Base-by-base conservation (phyloP, 306 rosid genomes). In the Adenanthera pavonina region DNA sequence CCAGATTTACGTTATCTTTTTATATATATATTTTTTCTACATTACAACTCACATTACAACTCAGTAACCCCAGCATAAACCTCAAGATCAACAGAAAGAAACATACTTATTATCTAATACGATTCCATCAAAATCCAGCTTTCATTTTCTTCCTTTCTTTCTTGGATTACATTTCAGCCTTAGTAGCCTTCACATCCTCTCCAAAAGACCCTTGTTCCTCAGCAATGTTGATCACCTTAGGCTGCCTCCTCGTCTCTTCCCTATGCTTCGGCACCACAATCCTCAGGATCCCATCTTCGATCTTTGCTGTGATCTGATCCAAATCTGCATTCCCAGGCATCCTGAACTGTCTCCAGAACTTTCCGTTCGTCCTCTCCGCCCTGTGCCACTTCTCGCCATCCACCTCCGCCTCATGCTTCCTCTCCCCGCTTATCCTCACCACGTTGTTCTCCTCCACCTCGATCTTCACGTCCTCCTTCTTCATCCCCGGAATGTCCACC, bases 371-470 rank as follows among this genome's bases (percentile, higher is more conserved):
- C 76, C 88, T 82, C 76, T 84, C 92, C 0, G 74, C 84, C 3
- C 85, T 71, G 75, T 89, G 90, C 88, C 90, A 86, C 51, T 54
- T 84, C 30, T 89, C 85, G 0, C 69, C 85, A 6, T 74, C 92
- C 0, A 1, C 44, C 19, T 65, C 87, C 5, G 56, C 72, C 8
- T 71, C 84, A 0, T 6, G 82, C 70, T 73, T 74, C 74, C 87
- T 83, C 76, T 84, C 86, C 0, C 89, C 91, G n/a, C 85, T 76
- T 62, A 89, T 86, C 79, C 84, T 82, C 78, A 89, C 1, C 54
- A 84, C 85, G 3, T 88, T 66, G 76, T 84, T 86, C 78, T 89
- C 88, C 61, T 88, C 89, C 48, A 86, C 85, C 83, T 88, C 86
- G 0, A 84, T 62, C 72, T 84, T 81, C 40, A 88, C 72, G 3